phyloP scores from a whole-genome alignment of 2,329 filamentous ascomycete genomes.

The Fusarium sp. region DNA sequence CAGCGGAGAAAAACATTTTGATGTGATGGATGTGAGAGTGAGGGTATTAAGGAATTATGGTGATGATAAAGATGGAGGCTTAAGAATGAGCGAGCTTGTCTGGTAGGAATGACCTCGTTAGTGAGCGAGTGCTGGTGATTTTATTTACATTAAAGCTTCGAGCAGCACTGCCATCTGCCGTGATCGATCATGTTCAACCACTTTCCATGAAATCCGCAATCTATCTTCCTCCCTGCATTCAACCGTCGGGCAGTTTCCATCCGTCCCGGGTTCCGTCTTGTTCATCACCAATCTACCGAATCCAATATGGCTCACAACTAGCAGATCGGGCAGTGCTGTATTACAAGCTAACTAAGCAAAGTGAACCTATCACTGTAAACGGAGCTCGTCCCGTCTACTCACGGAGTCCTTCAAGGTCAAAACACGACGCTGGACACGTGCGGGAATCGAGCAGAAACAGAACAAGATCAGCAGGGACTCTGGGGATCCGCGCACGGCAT shows the following conservation, averaged over 20 bases:
- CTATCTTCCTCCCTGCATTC: not conserved
- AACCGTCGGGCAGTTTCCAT: slow-evolving; percentile 4
- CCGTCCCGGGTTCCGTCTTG: slow-evolving; percentile 1
- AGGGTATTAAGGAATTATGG: not conserved
- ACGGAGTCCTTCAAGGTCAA: not conserved
- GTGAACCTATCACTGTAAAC: not conserved
- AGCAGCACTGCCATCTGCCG: not conserved
- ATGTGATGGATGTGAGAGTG: not conserved
- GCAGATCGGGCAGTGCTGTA: not conserved
- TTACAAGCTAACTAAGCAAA: not conserved
- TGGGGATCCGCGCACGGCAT: slow-evolving; percentile 13
- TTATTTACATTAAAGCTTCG: not conserved
- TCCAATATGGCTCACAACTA: not conserved
- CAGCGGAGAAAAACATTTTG: slow-evolving; percentile 26
- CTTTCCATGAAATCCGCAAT: not conserved
- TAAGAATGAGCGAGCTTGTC: not conserved
- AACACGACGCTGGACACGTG: not conserved
- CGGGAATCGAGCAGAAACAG: not conserved
- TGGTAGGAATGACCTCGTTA: not conserved
- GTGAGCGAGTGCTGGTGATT: not conserved
- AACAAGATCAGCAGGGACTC: slow-evolving; percentile 25
- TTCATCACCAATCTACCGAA: not conserved
- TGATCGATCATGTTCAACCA: not conserved
- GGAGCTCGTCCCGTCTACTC: not conserved
- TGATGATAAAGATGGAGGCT: not conserved